These are phyloP conservation scores for Saitozyma sp. DNA, from an alignment of 768 basidiomycete species.

Conservation along the genomic window DNA sequence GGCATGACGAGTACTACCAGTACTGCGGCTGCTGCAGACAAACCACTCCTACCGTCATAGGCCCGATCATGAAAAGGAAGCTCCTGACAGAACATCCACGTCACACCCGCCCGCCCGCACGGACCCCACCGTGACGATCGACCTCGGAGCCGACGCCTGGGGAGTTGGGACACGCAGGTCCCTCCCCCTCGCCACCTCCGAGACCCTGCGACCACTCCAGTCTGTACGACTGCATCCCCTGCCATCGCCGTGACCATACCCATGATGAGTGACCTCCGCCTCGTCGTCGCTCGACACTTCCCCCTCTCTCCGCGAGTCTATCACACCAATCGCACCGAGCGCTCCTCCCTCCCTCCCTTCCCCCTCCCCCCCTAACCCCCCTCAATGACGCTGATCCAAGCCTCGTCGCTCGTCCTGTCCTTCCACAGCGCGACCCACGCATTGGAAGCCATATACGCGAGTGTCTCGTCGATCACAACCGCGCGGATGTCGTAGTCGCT, in stretches of 20 bases:
- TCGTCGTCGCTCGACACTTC: not conserved
- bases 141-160: too few relatives aligned
- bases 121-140: too few relatives aligned
- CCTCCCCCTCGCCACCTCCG: too few relatives aligned
- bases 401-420: slow-evolving; percentile 11
- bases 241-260: not conserved
- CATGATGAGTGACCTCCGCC: not conserved
- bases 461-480: slow-evolving; percentile 23
- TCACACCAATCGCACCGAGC: not conserved
- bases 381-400: slow-evolving; percentile 17
- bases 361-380: not conserved
- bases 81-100: too few relatives aligned
- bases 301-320: not conserved
- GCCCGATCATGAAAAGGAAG: too few relatives aligned
- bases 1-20: too few relatives aligned
- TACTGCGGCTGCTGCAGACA: too few relatives aligned
- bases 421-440: slow-evolving; percentile 20
- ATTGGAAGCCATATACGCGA: slow-evolving; percentile 20
- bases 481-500: slow-evolving; percentile 18
- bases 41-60: too few relatives aligned
- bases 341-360: not conserved
- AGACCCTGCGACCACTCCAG: too few relatives aligned
- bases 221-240: not conserved
- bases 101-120: too few relatives aligned
- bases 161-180: too few relatives aligned